phyloP scores from a whole-genome alignment of 2,329 filamentous ascomycete species.

The Cercospora janseana region DNA sequence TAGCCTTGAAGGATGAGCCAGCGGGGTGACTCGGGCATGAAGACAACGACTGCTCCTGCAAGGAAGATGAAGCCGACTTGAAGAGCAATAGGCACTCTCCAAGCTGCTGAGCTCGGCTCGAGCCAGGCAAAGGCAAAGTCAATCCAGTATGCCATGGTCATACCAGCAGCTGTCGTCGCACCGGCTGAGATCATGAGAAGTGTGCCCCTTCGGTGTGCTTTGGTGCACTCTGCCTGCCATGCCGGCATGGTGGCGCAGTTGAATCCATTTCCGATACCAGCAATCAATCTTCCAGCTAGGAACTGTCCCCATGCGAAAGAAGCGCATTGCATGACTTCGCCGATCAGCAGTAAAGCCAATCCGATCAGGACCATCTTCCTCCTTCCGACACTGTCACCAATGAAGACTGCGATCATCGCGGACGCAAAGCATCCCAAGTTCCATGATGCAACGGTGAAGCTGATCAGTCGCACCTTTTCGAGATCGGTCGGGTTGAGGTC shows the following conservation, averaged over 20 bases:
- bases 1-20: conserved; percentile 57
- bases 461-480: conserved; percentile 42
- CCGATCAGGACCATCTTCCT: conserved; percentile 59
- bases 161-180: conserved; percentile 47
- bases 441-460: conserved; percentile 41
- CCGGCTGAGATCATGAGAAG: conserved; percentile 51
- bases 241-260: conserved; percentile 45
- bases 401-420: conserved; percentile 43
- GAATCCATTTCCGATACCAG: conserved; percentile 49
- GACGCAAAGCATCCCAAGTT: conserved; percentile 48
- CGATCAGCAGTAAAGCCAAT: conserved; percentile 56
- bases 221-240: conserved; percentile 50
- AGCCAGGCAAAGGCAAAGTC: conserved; percentile 36
- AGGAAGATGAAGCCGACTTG: conserved; percentile 34
- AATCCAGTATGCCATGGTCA: conserved; percentile 46
- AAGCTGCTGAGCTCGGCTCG: conserved; percentile 33
- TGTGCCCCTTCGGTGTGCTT: conserved; percentile 47
- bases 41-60: conserved; percentile 26
- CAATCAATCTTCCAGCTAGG: conserved; percentile 51
- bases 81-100: conserved; percentile 36
- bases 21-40: conserved; percentile 38
- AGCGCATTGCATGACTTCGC: conserved; percentile 59
- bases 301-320: conserved; percentile 48
- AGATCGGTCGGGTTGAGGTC: conserved; percentile 37
- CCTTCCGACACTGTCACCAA: conserved; percentile 59